Conservation (phyloP, 306 rosid genomes). For the Cicer pinnatifidum region DNA sequence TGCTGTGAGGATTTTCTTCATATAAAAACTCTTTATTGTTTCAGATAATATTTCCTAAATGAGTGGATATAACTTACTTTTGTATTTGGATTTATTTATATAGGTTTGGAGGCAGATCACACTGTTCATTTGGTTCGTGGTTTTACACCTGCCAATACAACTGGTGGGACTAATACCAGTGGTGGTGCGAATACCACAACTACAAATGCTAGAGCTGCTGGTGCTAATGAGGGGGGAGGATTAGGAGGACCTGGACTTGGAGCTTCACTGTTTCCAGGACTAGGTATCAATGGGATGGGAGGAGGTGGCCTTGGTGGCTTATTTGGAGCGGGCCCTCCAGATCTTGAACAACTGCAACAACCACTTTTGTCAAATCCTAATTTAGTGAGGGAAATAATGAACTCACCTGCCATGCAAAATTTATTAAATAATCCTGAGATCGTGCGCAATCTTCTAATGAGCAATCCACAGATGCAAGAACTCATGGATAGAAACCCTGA, state of each 20-base stretch:
- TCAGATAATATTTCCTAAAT: not conserved
- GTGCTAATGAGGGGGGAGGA: slow-evolving; percentile 62
- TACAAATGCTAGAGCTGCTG: slow-evolving; percentile 54
- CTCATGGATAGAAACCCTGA: slow-evolving; percentile 86
- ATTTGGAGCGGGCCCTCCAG: slow-evolving; percentile 71
- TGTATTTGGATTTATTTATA: slow-evolving; percentile 1
- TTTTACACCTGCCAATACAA: slow-evolving; percentile 57
- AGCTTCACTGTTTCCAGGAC: slow-evolving; percentile 69
- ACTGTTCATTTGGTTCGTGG: slow-evolving; percentile 87
- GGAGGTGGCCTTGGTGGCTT: slow-evolving; percentile 58
- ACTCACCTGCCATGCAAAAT: slow-evolving; percentile 77
- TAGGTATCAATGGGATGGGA: slow-evolving; percentile 60
- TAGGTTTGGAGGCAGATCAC: slow-evolving; percentile 89
- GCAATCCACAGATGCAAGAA: slow-evolving; percentile 88
- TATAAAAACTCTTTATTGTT: not conserved
- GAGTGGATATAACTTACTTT: slow-evolving; percentile 21
- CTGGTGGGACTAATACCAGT: slow-evolving; percentile 55
- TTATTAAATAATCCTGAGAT: slow-evolving; percentile 71
- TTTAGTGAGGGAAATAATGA: slow-evolving; percentile 75
- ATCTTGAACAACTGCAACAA: slow-evolving; percentile 81
- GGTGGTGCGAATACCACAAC: slow-evolving; percentile 55
- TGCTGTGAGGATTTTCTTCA: not conserved
- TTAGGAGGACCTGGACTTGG: slow-evolving; percentile 66
- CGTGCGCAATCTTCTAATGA: slow-evolving; percentile 77
- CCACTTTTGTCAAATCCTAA: slow-evolving; percentile 71